Evolutionary conservation across 129 eudicot genomes (phyloP), one percentile per base, ranked within the genome.

Genomic region (Chrysanthemum seticuspe): DNA sequence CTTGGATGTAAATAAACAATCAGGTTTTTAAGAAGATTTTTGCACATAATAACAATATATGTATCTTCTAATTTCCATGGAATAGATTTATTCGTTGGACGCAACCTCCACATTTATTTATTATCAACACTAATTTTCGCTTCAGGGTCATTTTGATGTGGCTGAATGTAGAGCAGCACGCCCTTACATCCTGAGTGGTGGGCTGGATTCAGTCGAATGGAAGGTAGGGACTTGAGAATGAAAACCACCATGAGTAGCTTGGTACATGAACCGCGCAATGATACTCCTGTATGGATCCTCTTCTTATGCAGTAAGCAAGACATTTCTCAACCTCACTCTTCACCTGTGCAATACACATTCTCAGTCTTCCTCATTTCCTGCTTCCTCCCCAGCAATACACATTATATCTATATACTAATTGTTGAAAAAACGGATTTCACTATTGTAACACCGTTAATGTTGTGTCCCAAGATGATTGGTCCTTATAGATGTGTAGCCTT

Each of bases 151-250:
- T 52, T 34, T 51, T 51, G 56, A 51, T 11, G n/a, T 51, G 56
- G 15, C 36, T 31, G 36, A 31, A 31, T 31, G 36, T 31, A 3
- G 36, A 31, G 36, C 6, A 31, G 36, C 36, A 6, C 6, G 6
- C 1, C 36, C 36, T 31, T 31, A 29, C 36, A 29, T 4, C 36
- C 36, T 18, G 16, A 54, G 34, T 34, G 34, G 71, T 27, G 56
- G 68, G 14, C 10, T 14, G n/a, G 11, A 48, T 4, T 29, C 19
- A 65, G 47, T 65, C 12, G 27, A 83, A 19, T 78, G 82, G 65
- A 88, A 88, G 1, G 88, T 85, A 5, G 96, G 95, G 51, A 86
- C 81, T 45, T 83, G 76, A 64, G 85, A 70, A 58, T 82, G 77
- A n/a, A 72, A 68, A 21, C 87, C 87, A 62, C 34, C 64, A 70